phyloP scores from a whole-genome alignment of 768 basidiomycete genomes.

The Pleurotus citrinopileatus region DNA sequence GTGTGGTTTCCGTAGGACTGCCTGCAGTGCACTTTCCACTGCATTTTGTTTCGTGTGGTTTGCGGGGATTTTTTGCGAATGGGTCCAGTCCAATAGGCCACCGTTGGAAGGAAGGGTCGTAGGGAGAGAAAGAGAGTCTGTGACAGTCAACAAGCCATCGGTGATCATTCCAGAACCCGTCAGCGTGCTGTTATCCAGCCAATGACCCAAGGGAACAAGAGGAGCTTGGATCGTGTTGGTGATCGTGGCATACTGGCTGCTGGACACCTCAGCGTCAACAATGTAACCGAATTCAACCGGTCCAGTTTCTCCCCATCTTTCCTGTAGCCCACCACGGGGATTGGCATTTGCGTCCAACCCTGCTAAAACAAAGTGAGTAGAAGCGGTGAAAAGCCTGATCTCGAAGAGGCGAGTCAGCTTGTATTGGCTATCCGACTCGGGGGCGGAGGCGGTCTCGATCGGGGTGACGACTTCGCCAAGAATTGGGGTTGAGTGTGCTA shows the following conservation, averaged over 20 bases:
- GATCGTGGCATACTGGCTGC: not conserved
- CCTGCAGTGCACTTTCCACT: not conserved
- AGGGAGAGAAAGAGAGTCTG: too few species aligned
- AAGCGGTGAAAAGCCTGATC: not conserved
- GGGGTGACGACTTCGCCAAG: not conserved
- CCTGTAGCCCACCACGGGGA: not conserved
- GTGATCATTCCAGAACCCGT: not conserved
- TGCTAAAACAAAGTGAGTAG: not conserved
- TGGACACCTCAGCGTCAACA: not conserved
- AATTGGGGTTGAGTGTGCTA: not conserved
- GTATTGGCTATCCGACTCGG: too few species aligned
- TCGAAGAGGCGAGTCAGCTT: not conserved
- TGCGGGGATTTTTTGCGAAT: not conserved
- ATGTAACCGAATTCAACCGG: not conserved
- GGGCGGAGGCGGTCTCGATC: not conserved
- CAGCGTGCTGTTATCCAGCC: not conserved
- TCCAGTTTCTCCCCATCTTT: not conserved
- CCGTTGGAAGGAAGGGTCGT: not conserved
- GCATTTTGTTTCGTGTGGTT: not conserved
- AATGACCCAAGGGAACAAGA: not conserved
- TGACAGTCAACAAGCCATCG: not conserved
- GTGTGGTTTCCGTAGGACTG: not conserved
- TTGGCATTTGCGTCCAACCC: not conserved
- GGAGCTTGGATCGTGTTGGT: not conserved
- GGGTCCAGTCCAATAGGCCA: not conserved